Evolutionary conservation across 1,284 basidiomycete species (phyloP), one percentile per base, ranked within the genome.

Genomic region (Erythrobasidium hasegawianum): DNA sequence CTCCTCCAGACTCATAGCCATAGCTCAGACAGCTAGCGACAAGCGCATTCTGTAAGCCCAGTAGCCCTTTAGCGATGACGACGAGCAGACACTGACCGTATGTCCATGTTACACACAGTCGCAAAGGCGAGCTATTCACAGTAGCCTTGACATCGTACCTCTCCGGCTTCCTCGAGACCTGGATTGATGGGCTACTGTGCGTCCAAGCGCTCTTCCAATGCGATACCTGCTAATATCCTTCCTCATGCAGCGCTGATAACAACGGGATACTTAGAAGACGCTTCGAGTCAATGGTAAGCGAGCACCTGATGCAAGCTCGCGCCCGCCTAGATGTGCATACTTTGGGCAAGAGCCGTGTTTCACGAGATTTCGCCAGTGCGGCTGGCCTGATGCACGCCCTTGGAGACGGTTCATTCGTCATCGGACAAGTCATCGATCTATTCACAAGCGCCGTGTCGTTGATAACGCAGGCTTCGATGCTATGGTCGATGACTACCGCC

Each of bases 251-350:
- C 24, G 61, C 61, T 16, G 29, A 64, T 18, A 64, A 64, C 29
- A 64, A 64, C 24, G 61, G 61, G 11, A 57, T 64, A 9, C 41
- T 64, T 10, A 49, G 39, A 38, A 10, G 61, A 7, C 53, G 61
- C 8, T 64, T 64, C 40, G 33, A 64, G 53, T 56, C 53, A 0
- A 64, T 64, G 61, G 61, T 64, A 14, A 55, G 54, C 54, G 61
- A 64, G 27, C 61, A 57, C 33, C 41, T 64, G 2, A 64, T 64
- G 2, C 55, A 40, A 29, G 61, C 61, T 1, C 39, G 61, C 26
- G 54, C 53, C n/a, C 38, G 61, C 9, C 54, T 64, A 16, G 61
- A 64, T 45, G 27, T 64, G 13, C 40, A 56, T 27, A 64, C 61
- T n/a, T 53, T 64, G 2, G 45, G 45, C 54, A 64, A 64, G 45